Conservation (phyloP, 2,329 filamentous ascomycete species). For the Fusarium camptoceras region DNA sequence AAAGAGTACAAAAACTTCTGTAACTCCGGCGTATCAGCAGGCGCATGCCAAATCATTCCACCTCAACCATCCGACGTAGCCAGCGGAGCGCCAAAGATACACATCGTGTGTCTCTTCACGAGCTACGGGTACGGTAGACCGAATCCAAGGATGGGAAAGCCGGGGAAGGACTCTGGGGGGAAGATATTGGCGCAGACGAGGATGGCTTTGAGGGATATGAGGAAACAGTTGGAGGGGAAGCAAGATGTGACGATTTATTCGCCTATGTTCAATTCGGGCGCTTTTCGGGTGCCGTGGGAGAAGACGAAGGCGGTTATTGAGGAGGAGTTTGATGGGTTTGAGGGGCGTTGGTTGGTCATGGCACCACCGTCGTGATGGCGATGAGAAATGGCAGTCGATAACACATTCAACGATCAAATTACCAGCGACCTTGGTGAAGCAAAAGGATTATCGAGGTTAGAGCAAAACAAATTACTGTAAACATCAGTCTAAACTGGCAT, state of each 20-base stretch:
- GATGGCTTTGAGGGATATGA: constrained; percentile 23
- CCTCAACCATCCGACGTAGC: constrained; percentile 41
- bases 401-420: background rate
- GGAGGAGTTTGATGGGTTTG: constrained; percentile 24
- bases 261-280: constrained; percentile 39
- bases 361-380: constrained; percentile 13
- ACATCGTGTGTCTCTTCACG: constrained; percentile 36
- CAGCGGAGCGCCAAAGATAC: constrained; percentile 36
- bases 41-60: constrained; percentile 47
- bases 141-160: constrained; percentile 26
- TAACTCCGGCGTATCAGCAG: constrained; percentile 22
- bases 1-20: constrained; percentile 44
- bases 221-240: constrained; percentile 7
- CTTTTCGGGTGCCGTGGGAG: constrained; percentile 34
- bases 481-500: too few species aligned
- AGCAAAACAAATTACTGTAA: too few species aligned
- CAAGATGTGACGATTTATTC: constrained; percentile 18
- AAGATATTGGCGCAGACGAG: constrained; percentile 35
- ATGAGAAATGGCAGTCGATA: background rate
- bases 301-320: constrained; percentile 28
- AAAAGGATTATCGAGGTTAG: too few species aligned
- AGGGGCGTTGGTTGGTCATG: constrained; percentile 37
- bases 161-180: constrained; percentile 19
- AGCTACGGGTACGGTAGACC: constrained; percentile 38
- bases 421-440: constrained; percentile 28